Percentiles rank a stretch among this genome's conserved stretches.
Evolutionary conservation across 345 rosid species (phyloP).

Genomic region (Erodium maritimum): DNA sequence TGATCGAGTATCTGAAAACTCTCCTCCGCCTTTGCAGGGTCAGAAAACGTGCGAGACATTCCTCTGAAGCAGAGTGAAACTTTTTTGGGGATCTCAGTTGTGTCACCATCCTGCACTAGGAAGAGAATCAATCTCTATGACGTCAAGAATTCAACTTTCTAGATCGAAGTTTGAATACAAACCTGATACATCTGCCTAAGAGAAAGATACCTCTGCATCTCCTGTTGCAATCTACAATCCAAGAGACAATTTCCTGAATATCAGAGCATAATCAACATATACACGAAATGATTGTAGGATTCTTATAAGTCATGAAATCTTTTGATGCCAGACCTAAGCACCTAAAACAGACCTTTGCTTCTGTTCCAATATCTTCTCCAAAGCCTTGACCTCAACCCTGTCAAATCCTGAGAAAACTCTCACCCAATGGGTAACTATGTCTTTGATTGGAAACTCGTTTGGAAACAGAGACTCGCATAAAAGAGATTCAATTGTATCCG

Average conservation of each 20-base stretch:
- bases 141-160: background rate
- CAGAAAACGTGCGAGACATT: slow-evolving; percentile 91
- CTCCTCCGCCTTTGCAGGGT: slow-evolving; percentile 74
- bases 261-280: background rate
- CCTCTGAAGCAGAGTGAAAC: slow-evolving; percentile 56
- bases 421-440: slow-evolving; percentile 66
- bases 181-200: slow-evolving; percentile 86
- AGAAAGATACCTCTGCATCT: slow-evolving; percentile 79
- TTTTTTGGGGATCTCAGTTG: slow-evolving; percentile 79
- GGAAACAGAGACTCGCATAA: slow-evolving; percentile 65
- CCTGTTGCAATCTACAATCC: slow-evolving; percentile 85
- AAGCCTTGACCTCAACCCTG: slow-evolving; percentile 77
- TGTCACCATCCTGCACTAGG: slow-evolving; percentile 59
- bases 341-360: slow-evolving; percentile 63
- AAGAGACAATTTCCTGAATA: slow-evolving; percentile 4
- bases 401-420: slow-evolving; percentile 68
- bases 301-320: background rate
- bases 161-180: background rate
- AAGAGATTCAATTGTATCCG: slow-evolving; percentile 72
- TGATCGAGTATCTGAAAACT: slow-evolving; percentile 83
- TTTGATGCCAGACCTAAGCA: slow-evolving; percentile 2
- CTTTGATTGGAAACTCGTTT: slow-evolving; percentile 43
- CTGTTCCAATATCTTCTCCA: slow-evolving; percentile 87
- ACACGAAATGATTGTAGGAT: background rate
- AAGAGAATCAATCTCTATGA: slow-evolving; percentile 10